phyloP scores from a whole-genome alignment of 2,329 filamentous ascomycete species.

The Helminthosporium solani region DNA sequence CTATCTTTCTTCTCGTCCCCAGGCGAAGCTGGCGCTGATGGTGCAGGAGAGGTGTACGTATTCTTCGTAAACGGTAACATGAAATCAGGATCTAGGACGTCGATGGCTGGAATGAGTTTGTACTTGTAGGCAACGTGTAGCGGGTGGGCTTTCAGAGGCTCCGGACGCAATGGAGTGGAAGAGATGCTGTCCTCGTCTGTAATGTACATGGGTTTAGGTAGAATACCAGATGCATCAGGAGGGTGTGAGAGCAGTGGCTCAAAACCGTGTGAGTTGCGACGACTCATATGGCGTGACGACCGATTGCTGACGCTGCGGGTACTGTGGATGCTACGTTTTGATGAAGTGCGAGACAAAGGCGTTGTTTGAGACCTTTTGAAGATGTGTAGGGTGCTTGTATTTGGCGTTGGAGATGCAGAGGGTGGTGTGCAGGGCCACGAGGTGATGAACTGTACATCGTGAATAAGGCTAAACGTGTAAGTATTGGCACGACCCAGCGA shows the following conservation, averaged over 20 bases:
- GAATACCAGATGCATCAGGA: slow-evolving; percentile 27
- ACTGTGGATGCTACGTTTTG: slow-evolving; percentile 32
- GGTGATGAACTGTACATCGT: slow-evolving; percentile 57
- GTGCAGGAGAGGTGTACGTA: slow-evolving; percentile 16
- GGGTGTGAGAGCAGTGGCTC: slow-evolving; percentile 39
- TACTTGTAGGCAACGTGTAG: slow-evolving; percentile 44
- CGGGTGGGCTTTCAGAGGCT: slow-evolving; percentile 40
- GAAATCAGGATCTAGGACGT: slow-evolving; percentile 31
- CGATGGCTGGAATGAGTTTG: slow-evolving; percentile 37
- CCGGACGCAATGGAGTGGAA: slow-evolving; percentile 8
- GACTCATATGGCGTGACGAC: slow-evolving; percentile 16
- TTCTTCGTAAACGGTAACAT: slow-evolving; percentile 25
- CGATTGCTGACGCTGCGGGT: slow-evolving; percentile 11
- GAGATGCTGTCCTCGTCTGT: slow-evolving; percentile 17
- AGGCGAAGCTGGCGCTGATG: slow-evolving; percentile 15
- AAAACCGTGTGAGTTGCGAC: slow-evolving; percentile 37
- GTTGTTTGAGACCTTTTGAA: slow-evolving; percentile 25
- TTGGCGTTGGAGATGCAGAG: slow-evolving; percentile 19
- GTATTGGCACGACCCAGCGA: slow-evolving; percentile 13
- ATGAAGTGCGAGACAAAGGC: slow-evolving; percentile 32
- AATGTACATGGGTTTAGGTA: slow-evolving; percentile 28
- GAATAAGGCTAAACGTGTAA: slow-evolving; percentile 42
- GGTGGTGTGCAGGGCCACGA: slow-evolving; percentile 56
- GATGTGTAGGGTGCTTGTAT: slow-evolving; percentile 18
- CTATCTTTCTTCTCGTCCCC: slow-evolving; percentile 13